Conservation (phyloP, 1,284 basidiomycete species). For the Neonothopanus nambi region DNA sequence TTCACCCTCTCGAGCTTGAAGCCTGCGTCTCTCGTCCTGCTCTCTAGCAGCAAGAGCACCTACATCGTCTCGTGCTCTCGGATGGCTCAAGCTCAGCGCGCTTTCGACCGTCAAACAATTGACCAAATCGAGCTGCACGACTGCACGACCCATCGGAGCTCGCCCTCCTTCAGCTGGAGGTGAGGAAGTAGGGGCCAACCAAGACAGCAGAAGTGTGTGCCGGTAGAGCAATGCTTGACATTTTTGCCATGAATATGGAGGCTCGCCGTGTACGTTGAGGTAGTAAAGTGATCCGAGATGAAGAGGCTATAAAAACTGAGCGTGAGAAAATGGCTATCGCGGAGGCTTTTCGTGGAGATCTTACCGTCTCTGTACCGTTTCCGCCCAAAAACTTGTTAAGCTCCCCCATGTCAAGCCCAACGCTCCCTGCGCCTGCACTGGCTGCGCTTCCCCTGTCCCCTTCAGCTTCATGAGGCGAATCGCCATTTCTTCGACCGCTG, state of each 20-base stretch:
- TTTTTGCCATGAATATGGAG: constrained; percentile 81
- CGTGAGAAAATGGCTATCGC: constrained; percentile 7
- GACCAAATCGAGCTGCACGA: constrained; percentile 80
- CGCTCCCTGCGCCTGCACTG: constrained; percentile 30
- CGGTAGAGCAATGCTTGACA: constrained; percentile 83
- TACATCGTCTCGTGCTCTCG: constrained; percentile 77
- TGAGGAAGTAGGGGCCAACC: constrained; percentile 72
- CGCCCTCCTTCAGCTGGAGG: constrained; percentile 3
- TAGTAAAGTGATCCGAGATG: constrained; percentile 86
- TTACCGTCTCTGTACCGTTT: constrained; percentile 33
- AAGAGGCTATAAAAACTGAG: constrained; percentile 56
- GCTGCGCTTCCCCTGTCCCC: constrained; percentile 28
- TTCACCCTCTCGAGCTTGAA: not conserved
- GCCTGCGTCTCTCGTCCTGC: constrained; percentile 42
- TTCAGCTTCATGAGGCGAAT: constrained; percentile 1
- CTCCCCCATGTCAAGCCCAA: constrained; percentile 41
- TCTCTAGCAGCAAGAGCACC: constrained; percentile 76
- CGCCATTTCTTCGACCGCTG: constrained; percentile 42
- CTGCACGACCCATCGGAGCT: constrained; percentile 55
- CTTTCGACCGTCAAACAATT: constrained; percentile 83
- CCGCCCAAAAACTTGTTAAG: constrained; percentile 31
- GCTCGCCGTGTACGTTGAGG: constrained; percentile 80
- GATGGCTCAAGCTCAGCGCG: constrained; percentile 76
- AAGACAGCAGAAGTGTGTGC: constrained; percentile 77
- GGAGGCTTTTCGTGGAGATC: constrained; percentile 20